Base-by-base conservation (phyloP, 441 rosid species). In the Daphne laureola region DNA sequence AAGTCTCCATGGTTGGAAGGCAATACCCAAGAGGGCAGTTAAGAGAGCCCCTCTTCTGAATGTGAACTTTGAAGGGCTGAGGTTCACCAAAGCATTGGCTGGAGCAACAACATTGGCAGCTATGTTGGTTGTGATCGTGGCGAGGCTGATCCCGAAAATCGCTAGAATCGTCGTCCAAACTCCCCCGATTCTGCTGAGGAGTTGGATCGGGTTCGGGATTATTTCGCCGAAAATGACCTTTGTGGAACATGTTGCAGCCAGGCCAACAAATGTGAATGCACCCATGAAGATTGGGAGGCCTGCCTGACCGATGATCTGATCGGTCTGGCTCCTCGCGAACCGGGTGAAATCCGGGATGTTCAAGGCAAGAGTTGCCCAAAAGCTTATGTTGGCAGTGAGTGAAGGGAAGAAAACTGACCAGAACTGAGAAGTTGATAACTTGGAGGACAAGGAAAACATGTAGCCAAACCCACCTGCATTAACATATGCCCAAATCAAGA, bases 281-380 rank as follows among this genome's bases (percentile, higher is more conserved):
- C 98, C 95, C 98, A 88, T 88, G 71, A 86, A 88, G 36, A 91
- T 40, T 17, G 96, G 96, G 18, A 91, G 84, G 46, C 98, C 96
- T 2, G 70, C 72, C 36, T 91, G 96, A 51, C 96, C 96, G 16
- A 86, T 57, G 40, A 88, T 67, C 53, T 91, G 98, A 62, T 88
- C 91, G 9, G 62, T 78, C 59, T 88, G 98, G 26, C 78, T 71
- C 64, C 69, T 82, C 8, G 96, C 86, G 43, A 73, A 86, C 62
- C 96, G 63, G 0, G 98, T 88, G 49, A 88, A 91, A 68, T 88
- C 96, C 0, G 95, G 95, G 4, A 91, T 86, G 82, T 91, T 91
- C 25, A 87, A 79, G 8, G 96, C 95, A n/a, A 87, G 64, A 31
- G 95, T 83, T 6, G 89, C 90, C 98, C 98, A 91, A 42, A 91